phyloP scores from a whole-genome alignment of 129 eudicot species.

The Smallanthus sonchifolius region DNA sequence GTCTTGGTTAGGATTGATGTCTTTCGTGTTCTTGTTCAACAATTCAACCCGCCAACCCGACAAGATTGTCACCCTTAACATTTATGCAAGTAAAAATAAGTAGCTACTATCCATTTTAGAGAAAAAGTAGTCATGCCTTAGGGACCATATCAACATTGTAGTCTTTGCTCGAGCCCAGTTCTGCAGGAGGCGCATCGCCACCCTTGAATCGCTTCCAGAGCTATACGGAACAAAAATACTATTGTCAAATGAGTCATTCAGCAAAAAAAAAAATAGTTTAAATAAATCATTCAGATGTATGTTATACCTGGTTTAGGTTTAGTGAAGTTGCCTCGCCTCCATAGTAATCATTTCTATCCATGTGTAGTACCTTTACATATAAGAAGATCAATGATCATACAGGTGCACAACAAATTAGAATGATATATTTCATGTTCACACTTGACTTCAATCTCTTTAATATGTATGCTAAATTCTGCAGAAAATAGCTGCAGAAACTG shows the following conservation, averaged over 20 bases:
- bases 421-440: neutral
- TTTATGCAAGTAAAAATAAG: neutral
- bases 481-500: neutral
- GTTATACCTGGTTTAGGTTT: constrained; percentile 25
- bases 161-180: constrained; percentile 55
- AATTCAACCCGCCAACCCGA: neutral
- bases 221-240: constrained; percentile 19
- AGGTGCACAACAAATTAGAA: neutral
- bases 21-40: neutral
- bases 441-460: neutral
- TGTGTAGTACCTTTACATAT: neutral
- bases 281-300: neutral
- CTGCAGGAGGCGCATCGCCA: constrained; percentile 46
- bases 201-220: constrained; percentile 69
- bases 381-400: neutral
- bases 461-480: neutral
- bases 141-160: constrained; percentile 78
- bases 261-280: neutral
- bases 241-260: constrained; percentile 3
- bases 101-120: neutral
- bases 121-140: constrained; percentile 37
- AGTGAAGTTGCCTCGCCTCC: neutral
- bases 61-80: neutral
- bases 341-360: neutral
- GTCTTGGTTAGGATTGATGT: neutral